Conservation (phyloP, 2,329 filamentous ascomycete species). For the Neofusicoccum sp. region DNA sequence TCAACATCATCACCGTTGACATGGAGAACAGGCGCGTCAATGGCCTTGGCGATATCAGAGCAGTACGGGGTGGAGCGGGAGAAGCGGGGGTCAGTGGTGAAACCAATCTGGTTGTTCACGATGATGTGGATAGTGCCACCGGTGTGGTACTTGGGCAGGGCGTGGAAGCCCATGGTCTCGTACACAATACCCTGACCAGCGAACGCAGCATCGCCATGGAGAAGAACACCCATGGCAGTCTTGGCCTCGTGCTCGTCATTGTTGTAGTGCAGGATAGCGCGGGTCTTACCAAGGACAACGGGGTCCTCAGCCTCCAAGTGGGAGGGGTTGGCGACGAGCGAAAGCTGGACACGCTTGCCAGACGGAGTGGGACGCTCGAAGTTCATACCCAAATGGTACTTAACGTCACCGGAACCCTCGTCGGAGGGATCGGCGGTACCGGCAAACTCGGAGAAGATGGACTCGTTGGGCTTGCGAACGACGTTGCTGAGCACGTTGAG, state of each 20-base stretch:
- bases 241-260: constrained; percentile 86
- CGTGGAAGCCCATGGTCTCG: constrained; percentile 97
- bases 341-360: constrained; percentile 98
- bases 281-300: constrained; percentile 94
- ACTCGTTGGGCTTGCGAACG: constrained; percentile 98
- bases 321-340: constrained; percentile 95
- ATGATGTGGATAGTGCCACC: constrained; percentile 96
- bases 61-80: constrained; percentile 97
- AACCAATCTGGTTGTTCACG: constrained; percentile 99
- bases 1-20: constrained; percentile 98
- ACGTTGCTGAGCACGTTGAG: constrained; percentile 98
- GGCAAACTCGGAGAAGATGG: constrained; percentile 97
- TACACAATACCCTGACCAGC: constrained; percentile 97
- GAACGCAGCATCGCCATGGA: constrained; percentile 97
- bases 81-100: constrained; percentile 97
- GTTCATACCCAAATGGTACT: constrained; percentile 99
- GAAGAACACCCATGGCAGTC: constrained; percentile 90
- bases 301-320: constrained; percentile 98
- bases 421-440: constrained; percentile 84
- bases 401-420: constrained; percentile 97
- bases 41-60: constrained; percentile 98
- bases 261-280: constrained; percentile 98
- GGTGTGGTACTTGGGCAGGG: constrained; percentile 92
- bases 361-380: constrained; percentile 98
- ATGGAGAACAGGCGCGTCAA: constrained; percentile 97